Evolutionary conservation across 2,329 filamentous ascomycete genomes (phyloP).

Genomic region (Lecanicillium sp.): DNA sequence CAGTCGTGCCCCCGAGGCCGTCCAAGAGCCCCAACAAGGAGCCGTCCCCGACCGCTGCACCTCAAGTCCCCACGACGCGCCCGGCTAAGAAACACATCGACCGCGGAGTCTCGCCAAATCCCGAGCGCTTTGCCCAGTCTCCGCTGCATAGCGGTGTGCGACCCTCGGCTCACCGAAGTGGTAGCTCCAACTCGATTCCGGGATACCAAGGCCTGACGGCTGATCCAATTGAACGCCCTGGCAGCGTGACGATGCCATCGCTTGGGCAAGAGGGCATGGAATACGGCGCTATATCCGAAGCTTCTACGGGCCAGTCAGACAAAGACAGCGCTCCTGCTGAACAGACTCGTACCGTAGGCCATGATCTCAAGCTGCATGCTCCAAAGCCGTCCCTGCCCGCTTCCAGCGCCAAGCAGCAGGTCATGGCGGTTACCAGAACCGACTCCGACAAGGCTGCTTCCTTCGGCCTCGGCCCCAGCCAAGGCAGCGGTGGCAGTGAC

Average conservation of each 20-base stretch:
- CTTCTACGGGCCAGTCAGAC: conserved; percentile 27
- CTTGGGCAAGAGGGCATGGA: conserved; percentile 86
- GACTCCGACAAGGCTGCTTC: conserved; percentile 81
- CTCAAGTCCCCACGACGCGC: conserved; percentile 57
- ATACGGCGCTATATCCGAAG: conserved; percentile 59
- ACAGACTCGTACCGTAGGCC: conserved; percentile 70
- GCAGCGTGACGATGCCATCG: conserved; percentile 74
- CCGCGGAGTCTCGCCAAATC: conserved; percentile 69
- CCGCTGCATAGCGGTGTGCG: conserved; percentile 69
- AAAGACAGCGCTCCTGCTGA: conserved; percentile 41
- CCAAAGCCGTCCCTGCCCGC: conserved; percentile 80
- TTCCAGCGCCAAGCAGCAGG: conserved; percentile 73
- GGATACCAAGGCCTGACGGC: conserved; percentile 23
- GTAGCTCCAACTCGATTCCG: conserved; percentile 25
- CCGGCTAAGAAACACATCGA: conserved; percentile 63
- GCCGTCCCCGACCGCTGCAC: conserved; percentile 18
- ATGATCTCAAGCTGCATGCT: conserved; percentile 79
- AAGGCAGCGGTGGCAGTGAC: conserved; percentile 47
- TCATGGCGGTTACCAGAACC: conserved; percentile 79
- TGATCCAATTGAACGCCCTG: conserved; percentile 51
- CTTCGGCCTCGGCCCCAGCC: conserved; percentile 68
- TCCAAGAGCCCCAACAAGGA: conserved; percentile 41
- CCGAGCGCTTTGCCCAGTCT: conserved; percentile 75
- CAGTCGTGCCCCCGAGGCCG: conserved; percentile 51
- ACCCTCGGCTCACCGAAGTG: conserved; percentile 32